Percentiles rank a stretch among this genome's conserved stretches.
These are phyloP conservation scores for Blastosporella zonata DNA, from an alignment of 1,284 basidiomycete genomes.

Conservation along the genomic window DNA sequence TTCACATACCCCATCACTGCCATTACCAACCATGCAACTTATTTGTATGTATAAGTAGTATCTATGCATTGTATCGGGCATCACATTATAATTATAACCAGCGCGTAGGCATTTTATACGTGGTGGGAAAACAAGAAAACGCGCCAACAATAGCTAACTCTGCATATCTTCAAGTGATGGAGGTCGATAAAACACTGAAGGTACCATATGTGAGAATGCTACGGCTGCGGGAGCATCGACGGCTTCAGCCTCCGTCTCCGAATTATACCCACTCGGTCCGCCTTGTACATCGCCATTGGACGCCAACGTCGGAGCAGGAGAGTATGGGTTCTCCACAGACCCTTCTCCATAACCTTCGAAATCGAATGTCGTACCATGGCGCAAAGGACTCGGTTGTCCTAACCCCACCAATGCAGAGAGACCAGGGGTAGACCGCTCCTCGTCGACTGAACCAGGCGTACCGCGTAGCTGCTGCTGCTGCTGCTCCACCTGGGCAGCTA, in stretches of 20 bases:
- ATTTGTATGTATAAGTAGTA: slow-evolving; percentile 2
- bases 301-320: slow-evolving; percentile 48
- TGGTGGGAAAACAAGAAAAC: background rate
- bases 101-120: background rate
- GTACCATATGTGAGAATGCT: background rate
- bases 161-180: slow-evolving; percentile 1
- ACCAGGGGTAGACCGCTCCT: slow-evolving; percentile 21
- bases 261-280: slow-evolving; percentile 46
- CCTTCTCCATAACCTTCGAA: slow-evolving; percentile 16
- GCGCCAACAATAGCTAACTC: background rate
- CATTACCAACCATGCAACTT: background rate
- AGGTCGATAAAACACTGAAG: background rate
- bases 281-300: slow-evolving; percentile 45
- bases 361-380: slow-evolving; percentile 37
- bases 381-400: slow-evolving; percentile 39
- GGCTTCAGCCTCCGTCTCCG: slow-evolving; percentile 32
- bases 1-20: background rate
- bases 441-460: slow-evolving; percentile 20
- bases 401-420: slow-evolving; percentile 18
- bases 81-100: background rate
- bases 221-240: slow-evolving; percentile 6
- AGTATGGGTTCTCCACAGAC: slow-evolving; percentile 29
- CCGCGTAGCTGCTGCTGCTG: slow-evolving; percentile 26
- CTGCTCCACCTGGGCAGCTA: slow-evolving; percentile 28
- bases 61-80: background rate